Evolutionary conservation across 495 filamentous ascomycete genomes (phyloP).

Genomic region (Penicillium maclennaniae): DNA sequence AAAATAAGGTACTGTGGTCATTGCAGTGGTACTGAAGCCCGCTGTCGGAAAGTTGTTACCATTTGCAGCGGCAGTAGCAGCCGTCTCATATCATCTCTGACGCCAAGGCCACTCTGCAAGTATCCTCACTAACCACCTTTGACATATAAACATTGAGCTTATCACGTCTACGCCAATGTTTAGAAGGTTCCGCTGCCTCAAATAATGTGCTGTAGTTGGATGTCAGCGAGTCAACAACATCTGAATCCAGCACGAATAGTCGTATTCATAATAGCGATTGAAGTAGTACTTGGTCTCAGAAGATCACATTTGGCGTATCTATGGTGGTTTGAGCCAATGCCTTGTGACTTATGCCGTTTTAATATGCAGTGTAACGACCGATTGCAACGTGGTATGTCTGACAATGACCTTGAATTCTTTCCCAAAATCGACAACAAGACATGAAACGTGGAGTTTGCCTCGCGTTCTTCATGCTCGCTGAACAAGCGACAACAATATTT

Average conservation of each 20-base stretch:
- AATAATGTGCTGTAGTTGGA: conserved; percentile 48
- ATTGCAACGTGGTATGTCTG: not conserved
- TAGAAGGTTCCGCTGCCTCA: conserved; percentile 38
- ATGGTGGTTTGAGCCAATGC: not conserved
- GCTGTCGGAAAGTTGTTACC: not conserved
- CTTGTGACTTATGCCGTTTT: not conserved
- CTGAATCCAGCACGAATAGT: not conserved
- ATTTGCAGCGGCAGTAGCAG: conserved; percentile 11
- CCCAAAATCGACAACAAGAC: not conserved
- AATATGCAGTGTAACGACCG: not conserved
- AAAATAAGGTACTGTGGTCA: not conserved
- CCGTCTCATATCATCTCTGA: conserved; percentile 30
- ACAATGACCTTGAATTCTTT: not conserved
- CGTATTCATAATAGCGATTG: too few species aligned
- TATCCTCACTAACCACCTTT: conserved; percentile 45
- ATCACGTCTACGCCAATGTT: conserved; percentile 51
- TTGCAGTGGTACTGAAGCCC: not conserved
- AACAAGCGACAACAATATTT: not conserved
- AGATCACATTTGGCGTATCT: not conserved
- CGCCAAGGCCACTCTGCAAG: conserved; percentile 49
- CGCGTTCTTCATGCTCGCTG: not conserved
- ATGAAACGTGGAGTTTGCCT: not conserved
- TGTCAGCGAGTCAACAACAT: conserved; percentile 31
- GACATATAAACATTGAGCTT: conserved; percentile 45
- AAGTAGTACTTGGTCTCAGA: not conserved